Percentiles rank a stretch among this genome's conserved stretches.
These are phyloP conservation scores for Botryotinia globosa DNA, from an alignment of 2,329 filamentous ascomycete species.

Conservation along the genomic window DNA sequence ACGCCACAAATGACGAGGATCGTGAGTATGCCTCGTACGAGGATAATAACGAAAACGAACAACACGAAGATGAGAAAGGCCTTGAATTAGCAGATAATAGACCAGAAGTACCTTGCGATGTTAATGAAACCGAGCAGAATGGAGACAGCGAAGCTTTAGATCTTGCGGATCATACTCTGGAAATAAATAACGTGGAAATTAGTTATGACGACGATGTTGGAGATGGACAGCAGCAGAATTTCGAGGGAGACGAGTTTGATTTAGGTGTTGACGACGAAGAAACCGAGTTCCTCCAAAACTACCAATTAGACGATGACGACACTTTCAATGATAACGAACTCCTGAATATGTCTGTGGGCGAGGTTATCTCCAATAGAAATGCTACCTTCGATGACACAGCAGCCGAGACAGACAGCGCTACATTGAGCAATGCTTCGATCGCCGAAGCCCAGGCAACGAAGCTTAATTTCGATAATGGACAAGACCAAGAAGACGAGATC, in stretches of 20 bases:
- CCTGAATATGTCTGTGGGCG: neutral
- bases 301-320: neutral
- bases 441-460: conserved; percentile 29
- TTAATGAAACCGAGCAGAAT: conserved; percentile 40
- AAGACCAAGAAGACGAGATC: conserved; percentile 34
- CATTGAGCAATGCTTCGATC: conserved; percentile 30
- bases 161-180: neutral
- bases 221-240: neutral
- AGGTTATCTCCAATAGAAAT: neutral
- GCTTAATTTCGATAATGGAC: conserved; percentile 35
- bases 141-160: conserved; percentile 8
- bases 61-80: conserved; percentile 11
- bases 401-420: conserved; percentile 39
- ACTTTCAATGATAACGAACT: neutral
- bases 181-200: conserved; percentile 12
- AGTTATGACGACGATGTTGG: conserved; percentile 6
- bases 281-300: neutral
- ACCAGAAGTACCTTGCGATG: conserved; percentile 8
- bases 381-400: conserved; percentile 10
- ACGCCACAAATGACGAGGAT: conserved; percentile 15
- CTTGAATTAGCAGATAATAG: neutral
- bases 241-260: conserved; percentile 20
- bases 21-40: conserved; percentile 14
- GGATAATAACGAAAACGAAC: conserved; percentile 41
- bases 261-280: conserved; percentile 22